Conservation (phyloP, 495 filamentous ascomycete genomes). For the Neurospora tetraspora region DNA sequence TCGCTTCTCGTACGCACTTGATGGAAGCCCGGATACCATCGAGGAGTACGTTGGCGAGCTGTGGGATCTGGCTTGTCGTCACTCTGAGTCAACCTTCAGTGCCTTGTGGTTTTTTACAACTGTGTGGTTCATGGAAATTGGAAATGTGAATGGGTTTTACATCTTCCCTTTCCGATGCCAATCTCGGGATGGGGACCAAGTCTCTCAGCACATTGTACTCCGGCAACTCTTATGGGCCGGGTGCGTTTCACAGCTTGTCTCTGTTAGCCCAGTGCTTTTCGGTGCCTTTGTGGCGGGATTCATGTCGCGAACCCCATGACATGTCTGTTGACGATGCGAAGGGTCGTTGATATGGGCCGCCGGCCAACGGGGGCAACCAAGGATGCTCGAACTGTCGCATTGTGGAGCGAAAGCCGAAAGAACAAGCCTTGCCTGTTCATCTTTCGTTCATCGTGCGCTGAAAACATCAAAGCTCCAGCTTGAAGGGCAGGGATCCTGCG, state of each 20-base stretch:
- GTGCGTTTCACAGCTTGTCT: not conserved
- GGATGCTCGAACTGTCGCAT: not conserved
- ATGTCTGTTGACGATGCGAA: not conserved
- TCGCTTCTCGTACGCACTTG: not conserved
- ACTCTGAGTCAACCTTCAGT: not conserved
- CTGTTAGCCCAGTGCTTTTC: not conserved
- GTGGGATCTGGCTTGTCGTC: not conserved
- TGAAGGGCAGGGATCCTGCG: not conserved
- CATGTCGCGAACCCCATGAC: not conserved
- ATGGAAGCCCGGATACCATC: not conserved
- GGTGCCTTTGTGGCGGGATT: not conserved
- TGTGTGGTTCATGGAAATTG: slow-evolving; percentile 1
- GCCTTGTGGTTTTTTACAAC: not conserved
- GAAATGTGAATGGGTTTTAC: not conserved
- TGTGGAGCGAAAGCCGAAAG: not conserved
- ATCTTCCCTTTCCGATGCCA: not conserved
- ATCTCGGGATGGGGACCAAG: not conserved
- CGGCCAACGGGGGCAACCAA: not conserved
- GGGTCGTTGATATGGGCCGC: not conserved
- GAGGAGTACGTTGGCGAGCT: not conserved
- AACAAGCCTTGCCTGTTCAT: not conserved
- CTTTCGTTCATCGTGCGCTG: not conserved
- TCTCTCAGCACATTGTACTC: not conserved
- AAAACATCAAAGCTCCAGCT: not conserved
- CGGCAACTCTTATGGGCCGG: not conserved